Conservation (phyloP, 2,329 filamentous ascomycete genomes). For the Diaporthe ampelina region DNA sequence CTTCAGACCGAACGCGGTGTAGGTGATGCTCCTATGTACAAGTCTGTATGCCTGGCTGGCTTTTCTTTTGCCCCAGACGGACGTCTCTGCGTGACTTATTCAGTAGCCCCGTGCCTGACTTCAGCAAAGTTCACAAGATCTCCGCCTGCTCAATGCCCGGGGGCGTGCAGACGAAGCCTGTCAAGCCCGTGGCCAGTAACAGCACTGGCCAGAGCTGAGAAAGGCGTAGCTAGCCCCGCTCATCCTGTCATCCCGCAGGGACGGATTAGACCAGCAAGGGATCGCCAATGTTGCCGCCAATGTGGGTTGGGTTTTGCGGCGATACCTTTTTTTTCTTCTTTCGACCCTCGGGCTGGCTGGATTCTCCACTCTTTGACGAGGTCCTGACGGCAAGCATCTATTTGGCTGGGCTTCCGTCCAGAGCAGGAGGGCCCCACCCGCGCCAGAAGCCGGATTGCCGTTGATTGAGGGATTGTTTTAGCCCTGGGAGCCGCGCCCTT, state of each 20-base stretch:
- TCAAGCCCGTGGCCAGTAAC: neutral
- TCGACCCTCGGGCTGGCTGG: neutral
- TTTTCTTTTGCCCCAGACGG: neutral
- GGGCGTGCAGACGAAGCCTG: neutral
- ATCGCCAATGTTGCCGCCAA: slow-evolving; percentile 16
- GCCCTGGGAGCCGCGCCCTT: neutral
- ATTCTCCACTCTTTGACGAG: slow-evolving; percentile 21
- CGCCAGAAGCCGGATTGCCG: slow-evolving; percentile 21
- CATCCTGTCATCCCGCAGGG: slow-evolving; percentile 26
- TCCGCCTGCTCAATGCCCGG: slow-evolving; percentile 24
- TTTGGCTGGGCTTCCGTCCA: slow-evolving; percentile 10
- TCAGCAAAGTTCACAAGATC: slow-evolving; percentile 30
- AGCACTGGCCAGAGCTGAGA: slow-evolving; percentile 1
- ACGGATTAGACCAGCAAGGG: slow-evolving; percentile 28
- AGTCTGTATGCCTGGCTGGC: neutral
- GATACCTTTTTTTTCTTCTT: neutral
- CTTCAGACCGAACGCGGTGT: neutral
- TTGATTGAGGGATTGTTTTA: slow-evolving; percentile 24
- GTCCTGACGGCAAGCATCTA: slow-evolving; percentile 21
- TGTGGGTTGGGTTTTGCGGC: slow-evolving; percentile 13
- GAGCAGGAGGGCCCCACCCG: slow-evolving; percentile 2
- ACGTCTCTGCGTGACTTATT: slow-evolving; percentile 20
- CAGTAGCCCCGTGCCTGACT: slow-evolving; percentile 16
- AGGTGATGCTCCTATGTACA: neutral
- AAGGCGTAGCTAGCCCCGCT: slow-evolving; percentile 18